These are phyloP conservation scores for Penicillium aurantiogriseum DNA, from an alignment of 2,329 filamentous ascomycete genomes.

Conservation along the genomic window DNA sequence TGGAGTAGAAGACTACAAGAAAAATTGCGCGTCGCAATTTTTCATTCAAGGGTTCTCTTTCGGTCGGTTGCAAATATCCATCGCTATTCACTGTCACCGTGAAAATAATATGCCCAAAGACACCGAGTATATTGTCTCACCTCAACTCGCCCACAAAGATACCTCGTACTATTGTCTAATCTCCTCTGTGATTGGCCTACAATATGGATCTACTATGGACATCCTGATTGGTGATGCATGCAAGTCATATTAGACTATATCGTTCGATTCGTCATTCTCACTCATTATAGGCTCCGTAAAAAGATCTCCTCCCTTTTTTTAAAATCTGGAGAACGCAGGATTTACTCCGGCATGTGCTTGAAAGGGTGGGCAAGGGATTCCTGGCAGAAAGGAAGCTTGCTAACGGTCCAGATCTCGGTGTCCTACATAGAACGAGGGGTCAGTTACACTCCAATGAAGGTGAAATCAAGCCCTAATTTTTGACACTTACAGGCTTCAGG, in stretches of 20 bases:
- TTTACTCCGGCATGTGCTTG: conserved; percentile 61
- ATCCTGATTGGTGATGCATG: not conserved
- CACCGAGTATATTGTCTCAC: not conserved
- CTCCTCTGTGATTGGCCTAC: not conserved
- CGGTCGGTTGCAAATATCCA: not conserved
- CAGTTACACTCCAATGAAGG: not conserved
- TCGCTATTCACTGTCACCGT: not conserved
- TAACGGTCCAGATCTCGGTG: conserved; percentile 67
- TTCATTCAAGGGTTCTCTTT: not conserved
- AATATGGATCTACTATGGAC: not conserved
- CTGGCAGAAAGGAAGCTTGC: conserved; percentile 69
- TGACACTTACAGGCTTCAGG: conserved; percentile 55
- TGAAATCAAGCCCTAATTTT: not conserved
- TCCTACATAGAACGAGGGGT: conserved; percentile 31
- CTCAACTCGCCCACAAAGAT: not conserved
- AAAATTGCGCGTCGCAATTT: not conserved
- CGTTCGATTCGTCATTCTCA: not conserved
- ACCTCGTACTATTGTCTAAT: not conserved
- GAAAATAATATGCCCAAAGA: too few species aligned
- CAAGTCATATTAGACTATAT: not conserved
- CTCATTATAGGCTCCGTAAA: not conserved
- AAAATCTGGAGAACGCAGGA: too few species aligned
- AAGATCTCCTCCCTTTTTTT: not conserved
- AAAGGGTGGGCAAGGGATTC: conserved; percentile 64
- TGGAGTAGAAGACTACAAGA: not conserved